Evolutionary conservation across 2,329 filamentous ascomycete genomes (phyloP), one percentile per base, ranked within the genome.

Genomic region (Grosmannia huntii): DNA sequence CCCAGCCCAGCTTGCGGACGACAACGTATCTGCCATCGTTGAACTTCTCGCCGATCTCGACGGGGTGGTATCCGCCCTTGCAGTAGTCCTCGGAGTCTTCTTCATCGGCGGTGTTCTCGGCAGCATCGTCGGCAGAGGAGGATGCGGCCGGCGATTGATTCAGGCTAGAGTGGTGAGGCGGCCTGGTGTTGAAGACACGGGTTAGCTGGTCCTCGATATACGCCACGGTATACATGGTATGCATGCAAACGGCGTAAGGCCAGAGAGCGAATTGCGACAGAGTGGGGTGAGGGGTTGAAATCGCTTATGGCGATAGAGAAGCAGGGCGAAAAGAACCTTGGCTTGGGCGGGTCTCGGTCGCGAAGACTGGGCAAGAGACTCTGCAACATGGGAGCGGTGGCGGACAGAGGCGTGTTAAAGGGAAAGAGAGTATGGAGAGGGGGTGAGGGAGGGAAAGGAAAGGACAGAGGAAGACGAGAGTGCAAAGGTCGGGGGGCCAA

Each of bases 11-110:
- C 77, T 97, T 97, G 74, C 91, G 87, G 71, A 97, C 88, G 60
- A 97, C 85, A 19, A 91, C 94, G 75, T 99, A 99, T 75, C 89
- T 92, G 65, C 90, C 91, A 71, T 97, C 90, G 72, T 97, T 97
- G 81, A 96, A 97, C 68, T 90, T 87, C 75, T 99, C 94, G 66
- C 94, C 94, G 61, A 97, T 87, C 66, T 84, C 81, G 55, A 99
- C 94, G 3, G 94, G 94, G 70, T 99, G 94, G 73, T 97, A 99
- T 61, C 94, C 94, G 68, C 94, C 94, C 75, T 97, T 97, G 82
- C 92, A 96, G 77, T 99, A 99, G 73, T 99, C 94, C 74, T 97
- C 92, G 53, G 90, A 96, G 73, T 99, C 94, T 75, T 99, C 94
- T 75, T 99, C 94, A 70, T 97, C 94, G 68, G 91, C 92, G 46